A percentile compares a stretch with the other conserved stretches of the same genome.
phyloP scores from a whole-genome alignment of 805 yeast genomes.

The Candida nemodendra region DNA sequence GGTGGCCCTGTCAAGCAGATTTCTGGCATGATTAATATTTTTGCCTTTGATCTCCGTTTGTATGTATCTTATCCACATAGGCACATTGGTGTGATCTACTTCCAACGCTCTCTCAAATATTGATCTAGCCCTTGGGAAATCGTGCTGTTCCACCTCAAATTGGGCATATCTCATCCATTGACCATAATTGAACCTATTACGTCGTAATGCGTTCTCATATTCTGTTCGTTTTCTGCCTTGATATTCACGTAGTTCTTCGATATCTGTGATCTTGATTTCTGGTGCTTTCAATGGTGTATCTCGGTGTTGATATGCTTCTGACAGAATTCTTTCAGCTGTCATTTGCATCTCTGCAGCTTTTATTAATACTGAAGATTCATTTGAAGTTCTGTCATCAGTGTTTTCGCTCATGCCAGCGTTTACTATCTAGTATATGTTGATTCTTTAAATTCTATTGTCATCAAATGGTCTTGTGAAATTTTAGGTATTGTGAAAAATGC shows the following conservation, averaged over 20 bases:
- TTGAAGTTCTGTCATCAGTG: not conserved
- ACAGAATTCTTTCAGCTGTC: conserved; percentile 61
- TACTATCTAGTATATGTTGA: too few relatives aligned
- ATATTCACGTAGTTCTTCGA: conserved; percentile 74
- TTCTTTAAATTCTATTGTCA: too few relatives aligned
- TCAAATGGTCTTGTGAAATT: too few relatives aligned
- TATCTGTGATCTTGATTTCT: conserved; percentile 57
- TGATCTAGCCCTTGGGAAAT: conserved; percentile 76
- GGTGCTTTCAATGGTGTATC: conserved; percentile 40
- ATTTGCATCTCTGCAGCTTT: conserved; percentile 53
- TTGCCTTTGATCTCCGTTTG: conserved; percentile 70
- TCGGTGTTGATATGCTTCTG: conserved; percentile 56
- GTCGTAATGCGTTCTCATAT: conserved; percentile 81
- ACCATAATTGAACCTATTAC: conserved; percentile 76
- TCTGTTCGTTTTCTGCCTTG: conserved; percentile 79
- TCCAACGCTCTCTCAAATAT: conserved; percentile 84
- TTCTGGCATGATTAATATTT: conserved; percentile 85
- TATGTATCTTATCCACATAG: conserved; percentile 83
- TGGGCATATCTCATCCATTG: conserved; percentile 93
- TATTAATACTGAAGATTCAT: conserved; percentile 16
- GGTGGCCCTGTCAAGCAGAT: conserved; percentile 76
- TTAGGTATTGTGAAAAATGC: too few relatives aligned
- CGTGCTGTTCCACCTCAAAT: conserved; percentile 81
- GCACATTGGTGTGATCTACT: conserved; percentile 71
- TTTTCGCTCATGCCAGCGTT: not conserved